These are phyloP conservation scores for Camellia granthamiana DNA, from an alignment of 148 eudicot genomes.

Conservation along the genomic window DNA sequence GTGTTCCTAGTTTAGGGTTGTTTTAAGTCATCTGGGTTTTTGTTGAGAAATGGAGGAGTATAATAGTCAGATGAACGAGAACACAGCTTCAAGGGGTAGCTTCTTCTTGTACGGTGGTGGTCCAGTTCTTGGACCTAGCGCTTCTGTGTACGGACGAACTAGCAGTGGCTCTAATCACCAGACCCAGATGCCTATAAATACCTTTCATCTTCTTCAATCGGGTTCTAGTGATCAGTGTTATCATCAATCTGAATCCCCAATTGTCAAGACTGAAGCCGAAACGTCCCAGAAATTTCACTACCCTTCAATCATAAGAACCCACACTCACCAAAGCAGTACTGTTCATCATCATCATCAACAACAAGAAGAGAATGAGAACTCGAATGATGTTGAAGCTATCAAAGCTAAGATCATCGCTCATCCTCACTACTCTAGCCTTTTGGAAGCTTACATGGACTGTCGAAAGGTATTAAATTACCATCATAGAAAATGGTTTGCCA, in stretches of 20 bases:
- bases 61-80: slow-evolving; percentile 32
- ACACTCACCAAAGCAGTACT: slow-evolving; percentile 12
- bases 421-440: slow-evolving; percentile 82
- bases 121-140: slow-evolving; percentile 22
- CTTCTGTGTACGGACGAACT: slow-evolving; percentile 29
- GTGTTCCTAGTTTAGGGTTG: background rate
- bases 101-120: slow-evolving; percentile 37
- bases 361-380: background rate
- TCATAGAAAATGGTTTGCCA: no score
- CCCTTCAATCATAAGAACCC: slow-evolving; percentile 26
- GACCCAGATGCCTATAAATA: slow-evolving; percentile 17
- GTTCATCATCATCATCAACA: slow-evolving; percentile 6
- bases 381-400: slow-evolving; percentile 54
- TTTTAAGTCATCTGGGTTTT: background rate
- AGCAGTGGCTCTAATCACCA: slow-evolving; percentile 4
- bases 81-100: slow-evolving; percentile 21
- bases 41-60: slow-evolving; percentile 38
- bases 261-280: slow-evolving; percentile 45
- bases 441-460: slow-evolving; percentile 89
- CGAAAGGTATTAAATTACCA: slow-evolving; percentile 49
- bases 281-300: slow-evolving; percentile 22
- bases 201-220: slow-evolving; percentile 19
- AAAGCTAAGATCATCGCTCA: slow-evolving; percentile 91
- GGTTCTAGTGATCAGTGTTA: background rate
- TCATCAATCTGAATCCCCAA: slow-evolving; percentile 15